Evolutionary conservation across 1,139 yeast species (phyloP), one percentile per base, ranked within the genome.

Genomic region (Saccharomycopsis hybrid): DNA sequence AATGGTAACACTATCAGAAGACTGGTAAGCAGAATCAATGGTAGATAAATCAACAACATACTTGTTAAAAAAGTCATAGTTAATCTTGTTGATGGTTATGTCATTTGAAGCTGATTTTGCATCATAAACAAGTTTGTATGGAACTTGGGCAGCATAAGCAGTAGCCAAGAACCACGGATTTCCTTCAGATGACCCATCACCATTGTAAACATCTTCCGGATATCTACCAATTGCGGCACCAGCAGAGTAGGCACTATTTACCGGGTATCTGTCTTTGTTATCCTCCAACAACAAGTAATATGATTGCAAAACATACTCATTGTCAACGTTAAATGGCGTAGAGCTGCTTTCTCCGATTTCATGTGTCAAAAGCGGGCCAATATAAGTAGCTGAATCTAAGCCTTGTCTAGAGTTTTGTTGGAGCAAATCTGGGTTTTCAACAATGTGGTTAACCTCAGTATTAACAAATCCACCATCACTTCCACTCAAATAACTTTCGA

Each of bases 91-190:
- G 40, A 69, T 60, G 1, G 61, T 44, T 44, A 69, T 57, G 54
- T 72, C 74, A 29, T 66, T 59, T 33, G 61, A 56, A n/a, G 57
- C 50, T 3, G 56, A 57, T 54, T 65, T 63, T 44, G 68, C 62
- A 44, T 65, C 65, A 54, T 59, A 62, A 47, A 68, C 67, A 55
- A 65, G 60, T 56, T 66, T 72, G 62, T 66, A 73, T 31, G 67
- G 55, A 36, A 66, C 45, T 53, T 69, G 68, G 1, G 95, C 77
- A 1, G 90, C 89, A 1, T 90, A 72, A 0, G 94, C 79, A 0
- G 97, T 90, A 28, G 92, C 74, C 54, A 90, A 76, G 62, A 89
- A 89, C 97, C 97, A 90, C 2, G 97, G 97, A 61, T 90, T 90
- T 1, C 97, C 97, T 58, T 81, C 85, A 18, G 83, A 72, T 0